These are phyloP conservation scores for Rubroshorea leprosula DNA, from an alignment of 345 rosid genomes.

Conservation along the genomic window DNA sequence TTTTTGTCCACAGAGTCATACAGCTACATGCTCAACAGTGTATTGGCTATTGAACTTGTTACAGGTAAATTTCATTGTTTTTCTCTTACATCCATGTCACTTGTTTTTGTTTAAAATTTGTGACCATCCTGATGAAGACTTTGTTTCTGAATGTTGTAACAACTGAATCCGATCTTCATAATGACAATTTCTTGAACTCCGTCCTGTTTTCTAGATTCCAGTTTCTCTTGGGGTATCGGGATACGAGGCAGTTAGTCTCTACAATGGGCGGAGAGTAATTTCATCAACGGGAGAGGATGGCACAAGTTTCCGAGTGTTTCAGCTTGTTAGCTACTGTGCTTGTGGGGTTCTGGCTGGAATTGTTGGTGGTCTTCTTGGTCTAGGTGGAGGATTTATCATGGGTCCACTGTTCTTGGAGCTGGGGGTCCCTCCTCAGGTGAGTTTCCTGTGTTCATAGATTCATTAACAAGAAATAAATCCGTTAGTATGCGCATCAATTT, in stretches of 20 bases:
- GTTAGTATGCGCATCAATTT: no score
- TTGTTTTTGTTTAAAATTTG: neutral
- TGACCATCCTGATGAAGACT: neutral
- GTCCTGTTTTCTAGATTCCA: conserved; percentile 41
- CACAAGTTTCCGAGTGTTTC: conserved; percentile 31
- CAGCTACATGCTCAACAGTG: conserved; percentile 48
- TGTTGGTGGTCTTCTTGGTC: conserved; percentile 74
- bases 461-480: no score
- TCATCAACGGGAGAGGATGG: conserved; percentile 53
- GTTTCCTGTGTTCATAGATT: neutral
- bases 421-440: conserved; percentile 74
- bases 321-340: conserved; percentile 48
- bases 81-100: neutral
- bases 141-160: neutral
- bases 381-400: conserved; percentile 81
- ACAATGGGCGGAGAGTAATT: conserved; percentile 56
- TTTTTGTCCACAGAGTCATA: conserved; percentile 37
- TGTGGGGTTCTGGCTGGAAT: conserved; percentile 61
- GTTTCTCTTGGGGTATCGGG: conserved; percentile 60
- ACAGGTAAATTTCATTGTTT: conserved; percentile 37
- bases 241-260: conserved; percentile 59
- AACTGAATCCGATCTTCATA: neutral
- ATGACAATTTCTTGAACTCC: neutral
- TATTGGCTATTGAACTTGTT: conserved; percentile 63
- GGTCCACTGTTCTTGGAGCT: conserved; percentile 74